phyloP scores from a whole-genome alignment of 2,329 filamentous ascomycete species.

The Hirsutella minnesotensis region DNA sequence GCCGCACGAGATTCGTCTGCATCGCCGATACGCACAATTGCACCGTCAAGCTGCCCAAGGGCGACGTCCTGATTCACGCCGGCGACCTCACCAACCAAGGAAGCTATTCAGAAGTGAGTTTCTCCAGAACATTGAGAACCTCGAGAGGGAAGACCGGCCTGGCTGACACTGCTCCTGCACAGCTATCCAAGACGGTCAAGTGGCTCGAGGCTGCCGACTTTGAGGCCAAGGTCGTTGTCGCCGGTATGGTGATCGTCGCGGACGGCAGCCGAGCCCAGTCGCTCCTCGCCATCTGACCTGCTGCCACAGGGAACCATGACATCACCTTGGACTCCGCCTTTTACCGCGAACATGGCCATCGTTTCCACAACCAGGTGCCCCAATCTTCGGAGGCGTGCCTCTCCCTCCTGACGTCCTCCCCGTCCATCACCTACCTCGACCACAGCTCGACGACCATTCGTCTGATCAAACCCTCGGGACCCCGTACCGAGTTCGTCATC shows the following conservation, averaged over 20 bases:
- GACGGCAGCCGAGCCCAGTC: neutral
- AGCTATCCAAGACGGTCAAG: constrained; percentile 45
- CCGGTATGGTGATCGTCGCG: constrained; percentile 32
- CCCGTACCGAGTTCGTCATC: constrained; percentile 48
- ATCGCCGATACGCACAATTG: constrained; percentile 68
- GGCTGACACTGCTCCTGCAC: neutral
- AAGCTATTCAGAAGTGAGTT: constrained; percentile 36
- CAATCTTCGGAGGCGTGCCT: constrained; percentile 44
- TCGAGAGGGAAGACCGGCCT: too few relatives aligned
- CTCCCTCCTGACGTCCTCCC: constrained; percentile 38
- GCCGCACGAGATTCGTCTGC: constrained; percentile 57
- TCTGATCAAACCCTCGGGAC: constrained; percentile 41
- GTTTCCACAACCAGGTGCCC: constrained; percentile 43
- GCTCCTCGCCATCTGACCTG: neutral
- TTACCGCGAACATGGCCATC: constrained; percentile 37
- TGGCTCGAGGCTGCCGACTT: constrained; percentile 61
- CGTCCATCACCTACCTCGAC: constrained; percentile 51
- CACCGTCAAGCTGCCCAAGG: constrained; percentile 51
- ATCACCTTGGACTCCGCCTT: constrained; percentile 56
- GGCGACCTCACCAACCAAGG: constrained; percentile 70
- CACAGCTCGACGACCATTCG: constrained; percentile 43
- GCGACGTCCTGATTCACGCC: constrained; percentile 65
- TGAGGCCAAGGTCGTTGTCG: constrained; percentile 58
- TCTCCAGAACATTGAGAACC: too few relatives aligned
- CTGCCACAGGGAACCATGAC: constrained; percentile 56